phyloP scores from a whole-genome alignment of 495 filamentous ascomycete genomes.

The Trypethelium eluteriae region DNA sequence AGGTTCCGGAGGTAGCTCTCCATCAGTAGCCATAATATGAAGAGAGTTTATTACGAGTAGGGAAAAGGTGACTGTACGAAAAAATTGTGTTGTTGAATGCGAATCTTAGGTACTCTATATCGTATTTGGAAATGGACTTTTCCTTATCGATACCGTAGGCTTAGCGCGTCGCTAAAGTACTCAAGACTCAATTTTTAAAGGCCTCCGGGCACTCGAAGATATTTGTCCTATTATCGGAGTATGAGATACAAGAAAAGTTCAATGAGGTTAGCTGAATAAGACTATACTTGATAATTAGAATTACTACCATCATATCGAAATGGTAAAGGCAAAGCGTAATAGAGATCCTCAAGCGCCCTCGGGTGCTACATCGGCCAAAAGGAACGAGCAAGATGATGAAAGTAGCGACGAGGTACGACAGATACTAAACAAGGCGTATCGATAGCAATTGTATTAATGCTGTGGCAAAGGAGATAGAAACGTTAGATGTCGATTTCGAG shows the following conservation, averaged over 20 bases:
- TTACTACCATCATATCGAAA: neutral
- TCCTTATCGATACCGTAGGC: conserved; percentile 8
- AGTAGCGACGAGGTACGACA: conserved; percentile 22
- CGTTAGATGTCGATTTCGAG: conserved; percentile 95
- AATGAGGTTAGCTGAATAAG: too few species aligned
- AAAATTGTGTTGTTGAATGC: neutral
- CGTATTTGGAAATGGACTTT: conserved; percentile 2
- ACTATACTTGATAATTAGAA: neutral
- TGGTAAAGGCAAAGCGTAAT: neutral
- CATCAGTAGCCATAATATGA: conserved; percentile 30
- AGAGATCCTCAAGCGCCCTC: neutral
- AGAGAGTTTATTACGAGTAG: neutral
- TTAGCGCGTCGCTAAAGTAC: neutral
- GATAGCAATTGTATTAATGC: conserved; percentile 5
- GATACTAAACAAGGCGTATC: neutral
- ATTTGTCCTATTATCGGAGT: too few species aligned
- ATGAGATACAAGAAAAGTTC: too few species aligned
- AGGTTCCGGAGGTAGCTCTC: conserved; percentile 39
- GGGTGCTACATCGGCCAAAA: neutral
- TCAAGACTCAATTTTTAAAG: neutral
- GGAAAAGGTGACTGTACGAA: neutral
- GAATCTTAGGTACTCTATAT: neutral
- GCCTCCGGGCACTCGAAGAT: neutral
- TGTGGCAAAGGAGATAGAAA: conserved; percentile 62
- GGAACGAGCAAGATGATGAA: conserved; percentile 18